Evolutionary conservation across 2,329 filamentous ascomycete genomes (phyloP).

Genomic region (Calonectria fujianensis): DNA sequence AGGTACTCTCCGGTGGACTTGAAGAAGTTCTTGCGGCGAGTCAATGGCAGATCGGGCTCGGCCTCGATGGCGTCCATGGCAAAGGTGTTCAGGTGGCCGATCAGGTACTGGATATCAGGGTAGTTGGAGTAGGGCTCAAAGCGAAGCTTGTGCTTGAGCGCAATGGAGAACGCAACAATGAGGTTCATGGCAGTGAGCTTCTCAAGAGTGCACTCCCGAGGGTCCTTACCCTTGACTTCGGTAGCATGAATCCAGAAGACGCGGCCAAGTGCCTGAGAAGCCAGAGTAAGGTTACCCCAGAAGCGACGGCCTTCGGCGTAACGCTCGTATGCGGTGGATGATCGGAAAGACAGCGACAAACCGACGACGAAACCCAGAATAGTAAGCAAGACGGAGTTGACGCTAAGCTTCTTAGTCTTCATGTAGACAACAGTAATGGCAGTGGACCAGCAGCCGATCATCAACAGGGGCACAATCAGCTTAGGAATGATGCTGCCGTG

Average conservation of each 20-base stretch:
- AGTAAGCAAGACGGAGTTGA: conserved; percentile 75
- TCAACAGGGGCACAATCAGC: conserved; percentile 80
- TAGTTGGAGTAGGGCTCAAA: conserved; percentile 89
- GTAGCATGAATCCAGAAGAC: conserved; percentile 89
- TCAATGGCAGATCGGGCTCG: conserved; percentile 59
- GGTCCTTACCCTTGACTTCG: conserved; percentile 68
- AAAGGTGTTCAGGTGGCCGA: conserved; percentile 85
- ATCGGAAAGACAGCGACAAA: conserved; percentile 86
- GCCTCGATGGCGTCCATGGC: conserved; percentile 73
- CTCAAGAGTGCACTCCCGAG: conserved; percentile 80
- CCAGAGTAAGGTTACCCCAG: conserved; percentile 77
- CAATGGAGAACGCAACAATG: conserved; percentile 83
- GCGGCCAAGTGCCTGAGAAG: conserved; percentile 81
- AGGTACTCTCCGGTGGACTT: conserved; percentile 83
- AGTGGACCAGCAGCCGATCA: conserved; percentile 80
- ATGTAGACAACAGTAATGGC: conserved; percentile 75
- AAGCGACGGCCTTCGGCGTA: conserved; percentile 79
- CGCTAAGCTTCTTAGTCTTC: conserved; percentile 61
- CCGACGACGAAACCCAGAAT: conserved; percentile 89
- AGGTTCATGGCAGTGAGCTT: conserved; percentile 87
- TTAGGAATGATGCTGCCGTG: conserved; percentile 85
- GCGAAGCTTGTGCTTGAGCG: conserved; percentile 88
- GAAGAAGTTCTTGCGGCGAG: conserved; percentile 70
- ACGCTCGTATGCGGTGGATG: conserved; percentile 85
- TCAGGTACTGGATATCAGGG: conserved; percentile 81